Conservation (phyloP, 495 filamentous ascomycete species). For the Glonium stellatum region DNA sequence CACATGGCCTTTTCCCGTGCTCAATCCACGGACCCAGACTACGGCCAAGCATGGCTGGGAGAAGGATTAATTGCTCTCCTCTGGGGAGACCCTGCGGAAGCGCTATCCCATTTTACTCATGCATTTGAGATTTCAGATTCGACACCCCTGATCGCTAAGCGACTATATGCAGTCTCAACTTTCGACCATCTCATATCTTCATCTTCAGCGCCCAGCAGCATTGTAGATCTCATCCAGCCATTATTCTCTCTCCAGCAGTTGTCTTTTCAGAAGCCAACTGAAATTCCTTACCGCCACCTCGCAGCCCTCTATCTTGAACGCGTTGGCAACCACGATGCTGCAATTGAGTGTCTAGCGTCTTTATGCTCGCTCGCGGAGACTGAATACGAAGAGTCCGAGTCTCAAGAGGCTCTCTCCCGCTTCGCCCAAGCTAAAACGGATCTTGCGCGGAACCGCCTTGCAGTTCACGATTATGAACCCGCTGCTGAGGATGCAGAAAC, state of each 20-base stretch:
- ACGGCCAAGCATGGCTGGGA: conserved; percentile 85
- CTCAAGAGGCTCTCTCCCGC: conserved; percentile 56
- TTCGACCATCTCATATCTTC: conserved; percentile 69
- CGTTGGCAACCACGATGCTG: conserved; percentile 56
- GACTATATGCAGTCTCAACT: conserved; percentile 65
- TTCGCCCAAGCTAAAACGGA: conserved; percentile 86
- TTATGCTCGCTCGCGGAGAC: conserved; percentile 65
- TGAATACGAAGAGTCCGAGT: conserved; percentile 79
- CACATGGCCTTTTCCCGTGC: conserved; percentile 84
- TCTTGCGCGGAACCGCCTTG: conserved; percentile 70
- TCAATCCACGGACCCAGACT: conserved; percentile 90
- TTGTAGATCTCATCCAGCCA: conserved; percentile 60
- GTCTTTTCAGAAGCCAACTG: conserved; percentile 55
- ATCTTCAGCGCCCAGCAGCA: conserved; percentile 50
- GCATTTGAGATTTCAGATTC: conserved; percentile 86
- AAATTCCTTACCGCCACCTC: conserved; percentile 68
- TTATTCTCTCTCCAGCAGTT: conserved; percentile 85
- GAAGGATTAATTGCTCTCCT: conserved; percentile 79
- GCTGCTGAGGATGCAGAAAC: conserved; percentile 57
- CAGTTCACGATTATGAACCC: conserved; percentile 51
- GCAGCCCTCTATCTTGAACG: conserved; percentile 75
- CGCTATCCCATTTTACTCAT: conserved; percentile 81
- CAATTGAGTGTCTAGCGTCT: conserved; percentile 54
- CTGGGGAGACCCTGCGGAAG: conserved; percentile 65
- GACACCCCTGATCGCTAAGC: conserved; percentile 60